Evolutionary conservation across 768 basidiomycete genomes (phyloP).

Genomic region (Leccinum obscurum): DNA sequence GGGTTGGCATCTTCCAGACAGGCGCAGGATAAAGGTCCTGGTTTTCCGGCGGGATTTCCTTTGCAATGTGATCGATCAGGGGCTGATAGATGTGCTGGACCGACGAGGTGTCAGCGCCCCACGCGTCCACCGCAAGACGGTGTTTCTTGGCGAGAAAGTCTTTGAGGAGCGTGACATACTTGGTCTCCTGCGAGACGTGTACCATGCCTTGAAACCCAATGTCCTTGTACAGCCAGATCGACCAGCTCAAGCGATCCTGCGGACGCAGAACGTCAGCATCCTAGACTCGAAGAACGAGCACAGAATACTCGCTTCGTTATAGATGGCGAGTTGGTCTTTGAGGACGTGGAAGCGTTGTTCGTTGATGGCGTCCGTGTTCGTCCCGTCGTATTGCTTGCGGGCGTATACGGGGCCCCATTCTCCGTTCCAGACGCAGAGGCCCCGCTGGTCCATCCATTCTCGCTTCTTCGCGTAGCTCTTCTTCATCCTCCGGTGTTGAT

Average conservation of each 20-base stretch:
- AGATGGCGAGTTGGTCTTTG: constrained; percentile 72
- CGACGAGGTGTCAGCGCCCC: constrained; percentile 66
- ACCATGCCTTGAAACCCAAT: constrained; percentile 90
- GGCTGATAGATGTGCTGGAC: constrained; percentile 65
- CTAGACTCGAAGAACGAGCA: not conserved
- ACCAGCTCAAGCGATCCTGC: constrained; percentile 70
- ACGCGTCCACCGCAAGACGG: constrained; percentile 71
- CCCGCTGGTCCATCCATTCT: constrained; percentile 70
- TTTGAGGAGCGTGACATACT: constrained; percentile 69
- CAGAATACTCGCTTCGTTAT: constrained; percentile 41
- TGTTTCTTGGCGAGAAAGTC: constrained; percentile 78
- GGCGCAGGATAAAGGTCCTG: constrained; percentile 61
- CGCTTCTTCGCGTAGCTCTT: constrained; percentile 72
- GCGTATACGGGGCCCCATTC: constrained; percentile 87
- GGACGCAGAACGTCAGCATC: not conserved
- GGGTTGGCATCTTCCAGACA: constrained; percentile 58
- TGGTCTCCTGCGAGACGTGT: constrained; percentile 62
- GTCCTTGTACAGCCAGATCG: constrained; percentile 88
- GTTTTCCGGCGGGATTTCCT: constrained; percentile 52
- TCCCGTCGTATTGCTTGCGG: constrained; percentile 57
- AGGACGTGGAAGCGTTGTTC: constrained; percentile 62
- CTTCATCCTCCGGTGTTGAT: constrained; percentile 51
- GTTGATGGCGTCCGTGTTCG: constrained; percentile 65
- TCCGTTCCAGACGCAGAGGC: constrained; percentile 74
- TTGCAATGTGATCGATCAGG: constrained; percentile 57